A percentile compares a stretch with the other conserved stretches of the same genome.
Conservation (phyloP, 768 basidiomycete species). For the Chlorophyllum brunneum region DNA sequence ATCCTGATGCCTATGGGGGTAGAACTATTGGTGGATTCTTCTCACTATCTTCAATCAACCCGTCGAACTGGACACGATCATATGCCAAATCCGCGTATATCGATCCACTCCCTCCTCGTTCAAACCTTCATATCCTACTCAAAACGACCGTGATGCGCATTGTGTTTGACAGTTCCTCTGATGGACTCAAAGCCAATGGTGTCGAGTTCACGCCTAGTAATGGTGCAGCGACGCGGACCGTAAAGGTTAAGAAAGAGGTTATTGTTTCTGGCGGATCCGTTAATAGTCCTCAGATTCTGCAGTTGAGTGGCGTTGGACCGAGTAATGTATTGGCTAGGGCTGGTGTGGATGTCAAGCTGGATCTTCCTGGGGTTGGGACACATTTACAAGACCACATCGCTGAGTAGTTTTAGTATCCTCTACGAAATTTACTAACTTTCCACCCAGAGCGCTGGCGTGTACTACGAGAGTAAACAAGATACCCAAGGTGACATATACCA, state of each 20-base stretch:
- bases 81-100: conserved; percentile 66
- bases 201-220: conserved; percentile 37
- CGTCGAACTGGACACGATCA: conserved; percentile 62
- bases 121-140: conserved; percentile 61
- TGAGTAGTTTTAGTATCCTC: conserved; percentile 14
- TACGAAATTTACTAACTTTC: neutral
- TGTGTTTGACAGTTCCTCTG: conserved; percentile 45
- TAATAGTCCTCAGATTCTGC: conserved; percentile 50
- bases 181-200: conserved; percentile 33
- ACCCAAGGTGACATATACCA: conserved; percentile 25
- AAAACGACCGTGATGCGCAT: conserved; percentile 56
- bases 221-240: conserved; percentile 29
- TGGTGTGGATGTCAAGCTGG: conserved; percentile 39
- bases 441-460: conserved; percentile 21
- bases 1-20: conserved; percentile 47
- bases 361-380: conserved; percentile 59
- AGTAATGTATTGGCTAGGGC: conserved; percentile 43
- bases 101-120: conserved; percentile 57
- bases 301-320: conserved; percentile 59
- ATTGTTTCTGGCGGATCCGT: conserved; percentile 50
- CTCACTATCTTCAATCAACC: conserved; percentile 58
- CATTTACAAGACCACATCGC: conserved; percentile 50
- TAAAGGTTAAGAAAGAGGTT: conserved; percentile 59
- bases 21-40: conserved; percentile 50
- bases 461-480: conserved; percentile 20